Base-by-base conservation (phyloP, 345 rosid genomes). In the Microthlaspi erraticum region DNA sequence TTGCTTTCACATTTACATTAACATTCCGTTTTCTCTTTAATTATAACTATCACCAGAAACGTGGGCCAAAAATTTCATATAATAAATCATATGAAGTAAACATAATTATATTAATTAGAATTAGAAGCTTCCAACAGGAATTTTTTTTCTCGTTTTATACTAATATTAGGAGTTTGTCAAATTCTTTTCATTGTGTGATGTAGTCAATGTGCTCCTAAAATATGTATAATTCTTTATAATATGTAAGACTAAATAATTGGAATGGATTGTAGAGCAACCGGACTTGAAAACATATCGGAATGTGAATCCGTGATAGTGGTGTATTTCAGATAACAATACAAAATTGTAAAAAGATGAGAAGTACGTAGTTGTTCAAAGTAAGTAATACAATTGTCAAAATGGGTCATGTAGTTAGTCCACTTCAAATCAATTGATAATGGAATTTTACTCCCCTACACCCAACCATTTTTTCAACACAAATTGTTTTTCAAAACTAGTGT, bases 401-500 rank as follows among this genome's bases (percentile, higher is more conserved):
- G 70, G 14, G 74, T 75, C 70, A 60, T 68, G 53, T 45, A 74
- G 18, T 68, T 60, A 75, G 79, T 75, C 74, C 38, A 61, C 70
- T 75, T 55, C 31, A 75, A 45, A 75, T 75, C 70, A 68, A 61
- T 61, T 68, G 32, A 73, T 73, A 74, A 74, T 79, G 82, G 81
- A 70, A 76, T 50, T 61, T 75, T 76, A 79, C 81, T 77, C 79
- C 31, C 73, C 61, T 23, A 34, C 51, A 68, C 44, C 62, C 10
- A 36, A 36, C 39, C 39, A 41, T 34, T 54, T 43, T 77, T 73
- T 72, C 51, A 67, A 41, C 74, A 34, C 44, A 54, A 44, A 44
- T 62, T 62, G 9, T 36, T 61, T 45, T 54, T 61, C 33, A 3
- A 44, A 18, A 61, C 38, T 9, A 17, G 8, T 50, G 7, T 41